phyloP scores from a whole-genome alignment of 805 yeast genomes.

The Candida xiaguanensis region DNA sequence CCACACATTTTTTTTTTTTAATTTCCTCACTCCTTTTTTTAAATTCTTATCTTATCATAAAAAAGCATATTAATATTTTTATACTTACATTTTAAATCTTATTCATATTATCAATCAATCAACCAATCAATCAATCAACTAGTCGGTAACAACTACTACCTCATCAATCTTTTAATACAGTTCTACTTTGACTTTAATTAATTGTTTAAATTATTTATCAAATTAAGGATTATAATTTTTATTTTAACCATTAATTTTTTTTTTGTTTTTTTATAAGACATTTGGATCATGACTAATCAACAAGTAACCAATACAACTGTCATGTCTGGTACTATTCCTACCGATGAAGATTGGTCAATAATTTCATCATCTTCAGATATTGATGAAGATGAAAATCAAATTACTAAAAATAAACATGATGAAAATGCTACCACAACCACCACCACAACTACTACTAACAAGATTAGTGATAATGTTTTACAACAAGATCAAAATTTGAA shows the following conservation, averaged over 20 bases:
- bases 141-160: too few relatives aligned
- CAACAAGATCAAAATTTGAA: neutral
- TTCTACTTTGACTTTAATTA: too few relatives aligned
- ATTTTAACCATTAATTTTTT: neutral
- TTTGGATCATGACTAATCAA: neutral
- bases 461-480: neutral
- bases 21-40: neutral
- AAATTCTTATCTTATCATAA: neutral
- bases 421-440: neutral
- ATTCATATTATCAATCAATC: neutral
- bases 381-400: slow-evolving; percentile 27
- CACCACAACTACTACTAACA: neutral
- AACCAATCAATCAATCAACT: neutral
- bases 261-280: too few relatives aligned
- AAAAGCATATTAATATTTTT: neutral
- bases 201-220: too few relatives aligned
- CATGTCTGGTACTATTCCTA: slow-evolving; percentile 1
- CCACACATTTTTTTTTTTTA: neutral
- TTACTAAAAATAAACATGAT: slow-evolving; percentile 15
- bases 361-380: slow-evolving; percentile 40
- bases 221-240: neutral
- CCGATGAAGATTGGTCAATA: slow-evolving; percentile 44
- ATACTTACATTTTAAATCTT: too few relatives aligned
- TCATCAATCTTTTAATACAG: too few relatives aligned
- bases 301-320: too few relatives aligned